Evolutionary conservation across 495 filamentous ascomycete genomes (phyloP), one percentile per base, ranked within the genome.

Genomic region (Penicillium subrubescens): DNA sequence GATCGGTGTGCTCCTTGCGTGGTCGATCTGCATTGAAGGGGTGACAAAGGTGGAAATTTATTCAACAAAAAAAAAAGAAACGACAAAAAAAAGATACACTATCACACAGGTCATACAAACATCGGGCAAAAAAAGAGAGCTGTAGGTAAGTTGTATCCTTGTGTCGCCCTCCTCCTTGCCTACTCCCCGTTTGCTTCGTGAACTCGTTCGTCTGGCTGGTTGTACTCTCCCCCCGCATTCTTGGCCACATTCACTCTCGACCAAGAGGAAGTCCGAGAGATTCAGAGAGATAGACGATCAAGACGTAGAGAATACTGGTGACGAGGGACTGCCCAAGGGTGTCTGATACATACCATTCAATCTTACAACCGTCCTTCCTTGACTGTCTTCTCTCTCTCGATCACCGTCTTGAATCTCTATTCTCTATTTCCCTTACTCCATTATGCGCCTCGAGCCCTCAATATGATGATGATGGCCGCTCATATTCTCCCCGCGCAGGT

Each of bases 401-500:
- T 50, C 56, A 43, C 4, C 11, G 50, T 53, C 51, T 54, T 3
- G 11, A 34, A 2, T 27, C 25, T 27, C 25, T 27, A 27, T 4
- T 27, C 25, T 27, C 25, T 27, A 27, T 27, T 27, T 59, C 41
- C 14, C 14, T 12, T 17, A 29, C n/a, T 25, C 58, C 57, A n/a
- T 60, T 25, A 73, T 75, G 69, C 27, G 23, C 23, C 71, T 31
- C 19, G 44, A 53, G n/a, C 17, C 41, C 31, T 64, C 39, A 62
- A 39, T 60, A 71, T 61, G 17, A 77, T 75, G 68, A 78, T 75
- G 69, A 78, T 75, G 69, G 68, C 69, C 25, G 69, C 77, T 80
- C 71, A 80, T 64, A 54, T 73, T 59, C 57, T 67, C 50, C 71
- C 68, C 70, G 63, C 71, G 39, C 73, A 73, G 68, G 59, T 76